Evolutionary conservation across 116 monocot species (phyloP), one percentile per base, ranked within the genome.

Genomic region (Iris pallida): DNA sequence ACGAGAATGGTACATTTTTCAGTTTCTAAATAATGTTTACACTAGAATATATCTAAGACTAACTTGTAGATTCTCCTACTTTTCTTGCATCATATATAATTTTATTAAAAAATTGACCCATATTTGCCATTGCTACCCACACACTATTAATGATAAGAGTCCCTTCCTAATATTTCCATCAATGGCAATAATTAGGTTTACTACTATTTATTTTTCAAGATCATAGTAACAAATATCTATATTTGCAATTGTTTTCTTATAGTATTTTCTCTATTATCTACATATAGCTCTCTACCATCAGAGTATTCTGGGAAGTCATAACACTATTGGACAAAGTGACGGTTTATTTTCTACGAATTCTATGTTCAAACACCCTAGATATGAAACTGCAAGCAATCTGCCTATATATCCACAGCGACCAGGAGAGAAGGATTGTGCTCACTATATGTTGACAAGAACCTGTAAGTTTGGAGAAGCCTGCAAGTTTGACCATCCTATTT

Each of bases 401-500:
- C 85, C 97, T 74, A 70, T 90, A 63, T 98, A 88, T 85, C 93
- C 93, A n/a, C 88, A 93, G 47, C 74, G 90, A 59, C 93, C 93
- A 43, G 87, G 90, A 69, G 83, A 87, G 69, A 98, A 98, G 82
- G 93, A 92, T 78, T 98, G 97, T 82, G 74, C 93, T 56, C 81
- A 90, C 71, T 93, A 93, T 85, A 98, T 98, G 97, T 69, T 79
- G 82, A 98, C 90, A 56, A 83, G 97, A 87, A 84, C 85, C 63
- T 98, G 93, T 90, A 98, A 93, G 63, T 98, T 81, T 82, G 97
- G 93, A 83, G 90, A 83, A 61, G 59, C 74, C 45, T 90, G 90
- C 93, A 97, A 83, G 69, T 97, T 97, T 76, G 85, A 97, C 68
- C 90, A 97, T 82, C 93, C 97, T 69, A 71, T 82, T 58, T 97